A percentile compares a stretch with the other conserved stretches of the same genome.
Conservation (phyloP, 164 flowering plant genomes). For the Vitis labrusca region DNA sequence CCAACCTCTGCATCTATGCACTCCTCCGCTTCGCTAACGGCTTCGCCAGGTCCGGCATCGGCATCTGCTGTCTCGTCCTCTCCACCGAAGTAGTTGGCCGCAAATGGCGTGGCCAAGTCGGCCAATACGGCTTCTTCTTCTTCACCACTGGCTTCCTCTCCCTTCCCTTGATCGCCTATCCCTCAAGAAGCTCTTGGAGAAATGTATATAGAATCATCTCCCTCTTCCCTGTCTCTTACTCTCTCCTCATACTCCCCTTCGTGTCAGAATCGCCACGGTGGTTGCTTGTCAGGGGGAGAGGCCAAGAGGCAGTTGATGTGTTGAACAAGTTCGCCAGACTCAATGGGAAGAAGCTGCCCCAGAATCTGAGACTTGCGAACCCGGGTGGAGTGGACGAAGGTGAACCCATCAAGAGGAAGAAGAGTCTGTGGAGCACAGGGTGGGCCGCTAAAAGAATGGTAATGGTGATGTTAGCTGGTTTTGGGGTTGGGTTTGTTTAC, state of each 20-base stretch:
- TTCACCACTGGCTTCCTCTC: slow-evolving; percentile 67
- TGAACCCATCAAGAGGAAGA: not conserved
- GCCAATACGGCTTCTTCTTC: slow-evolving; percentile 66
- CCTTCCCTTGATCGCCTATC: slow-evolving; percentile 59
- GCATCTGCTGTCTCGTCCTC: slow-evolving; percentile 61
- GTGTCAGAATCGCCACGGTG: slow-evolving; percentile 66
- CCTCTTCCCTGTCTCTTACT: slow-evolving; percentile 43
- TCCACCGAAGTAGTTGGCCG: slow-evolving; percentile 64
- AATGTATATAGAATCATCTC: slow-evolving; percentile 45
- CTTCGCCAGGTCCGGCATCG: slow-evolving; percentile 56
- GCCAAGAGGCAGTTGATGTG: slow-evolving; percentile 43
- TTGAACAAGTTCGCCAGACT: slow-evolving; percentile 41
- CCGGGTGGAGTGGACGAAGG: slow-evolving; percentile 12
- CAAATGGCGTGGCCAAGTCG: slow-evolving; percentile 68
- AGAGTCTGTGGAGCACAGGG: slow-evolving; percentile 41
- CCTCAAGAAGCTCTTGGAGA: slow-evolving; percentile 47
- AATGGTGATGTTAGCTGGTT: slow-evolving; percentile 48
- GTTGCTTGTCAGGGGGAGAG: slow-evolving; percentile 49
- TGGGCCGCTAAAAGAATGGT: slow-evolving; percentile 55
- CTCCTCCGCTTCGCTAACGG: slow-evolving; percentile 59
- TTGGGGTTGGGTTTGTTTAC: slow-evolving; percentile 63
- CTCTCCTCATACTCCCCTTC: slow-evolving; percentile 43
- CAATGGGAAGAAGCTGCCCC: slow-evolving; percentile 48
- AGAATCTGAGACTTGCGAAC: slow-evolving; percentile 27
- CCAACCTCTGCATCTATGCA: slow-evolving; percentile 55